These are phyloP conservation scores for Fusarium sacchari DNA, from an alignment of 2,329 filamentous ascomycete species.

Conservation along the genomic window DNA sequence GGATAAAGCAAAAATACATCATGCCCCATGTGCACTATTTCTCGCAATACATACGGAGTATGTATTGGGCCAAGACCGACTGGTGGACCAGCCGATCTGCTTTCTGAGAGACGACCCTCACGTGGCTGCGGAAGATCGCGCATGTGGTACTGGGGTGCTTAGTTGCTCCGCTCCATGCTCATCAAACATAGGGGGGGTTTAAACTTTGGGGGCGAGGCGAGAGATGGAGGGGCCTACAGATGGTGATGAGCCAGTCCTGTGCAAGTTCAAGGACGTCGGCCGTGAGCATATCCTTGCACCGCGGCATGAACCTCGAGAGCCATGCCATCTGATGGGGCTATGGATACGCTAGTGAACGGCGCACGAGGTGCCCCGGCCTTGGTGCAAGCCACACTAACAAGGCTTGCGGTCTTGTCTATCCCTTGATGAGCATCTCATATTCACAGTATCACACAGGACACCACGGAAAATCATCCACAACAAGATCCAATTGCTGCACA, in stretches of 20 bases:
- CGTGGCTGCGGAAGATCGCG: constrained; percentile 51
- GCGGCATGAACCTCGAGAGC: constrained; percentile 31
- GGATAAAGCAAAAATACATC: constrained; percentile 6
- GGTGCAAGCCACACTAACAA: constrained; percentile 39
- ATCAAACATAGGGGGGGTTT: constrained; percentile 25
- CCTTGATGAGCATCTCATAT: constrained; percentile 24
- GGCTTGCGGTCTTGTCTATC: constrained; percentile 28
- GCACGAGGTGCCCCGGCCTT: constrained; percentile 48
- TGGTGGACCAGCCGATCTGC: constrained; percentile 30
- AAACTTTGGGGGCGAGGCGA: constrained; percentile 28
- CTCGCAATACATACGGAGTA: not conserved
- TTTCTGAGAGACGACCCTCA: constrained; percentile 40
- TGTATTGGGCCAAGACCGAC: not conserved
- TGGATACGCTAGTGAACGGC: constrained; percentile 38
- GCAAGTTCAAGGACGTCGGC: constrained; percentile 13
- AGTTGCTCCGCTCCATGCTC: constrained; percentile 29
- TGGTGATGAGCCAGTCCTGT: constrained; percentile 17
- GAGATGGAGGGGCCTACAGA: constrained; percentile 3
- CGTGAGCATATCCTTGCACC: not conserved
- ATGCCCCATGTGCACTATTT: not conserved
- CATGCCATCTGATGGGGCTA: constrained; percentile 32
- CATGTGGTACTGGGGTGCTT: constrained; percentile 44
- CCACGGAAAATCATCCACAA: constrained; percentile 11
- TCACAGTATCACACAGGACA: constrained; percentile 10
- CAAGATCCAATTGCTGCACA: not conserved